phyloP scores from a whole-genome alignment of 225 moss, liverwort and hornwort genomes.

The Neckera pumila region DNA sequence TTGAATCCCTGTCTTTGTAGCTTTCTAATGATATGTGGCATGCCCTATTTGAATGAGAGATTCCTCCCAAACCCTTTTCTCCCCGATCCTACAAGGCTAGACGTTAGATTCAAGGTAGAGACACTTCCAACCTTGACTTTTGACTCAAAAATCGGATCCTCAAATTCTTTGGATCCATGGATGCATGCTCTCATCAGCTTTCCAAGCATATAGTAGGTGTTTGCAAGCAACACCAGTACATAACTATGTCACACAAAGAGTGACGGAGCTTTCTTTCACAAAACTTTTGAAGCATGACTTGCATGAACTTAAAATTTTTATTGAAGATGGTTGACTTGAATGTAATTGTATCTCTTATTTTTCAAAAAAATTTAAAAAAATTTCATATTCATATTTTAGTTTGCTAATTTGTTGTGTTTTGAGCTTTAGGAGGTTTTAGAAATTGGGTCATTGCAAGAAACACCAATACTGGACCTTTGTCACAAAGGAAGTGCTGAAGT shows the following conservation, averaged over 20 bases:
- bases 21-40: rapidly evolving
- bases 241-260: rapidly evolving
- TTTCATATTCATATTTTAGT: background rate
- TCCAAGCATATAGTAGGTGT: rapidly evolving
- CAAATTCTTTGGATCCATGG: rapidly evolving
- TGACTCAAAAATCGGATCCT: rapidly evolving
- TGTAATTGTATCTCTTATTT: background rate
- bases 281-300: background rate
- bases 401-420: background rate
- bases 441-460: no score
- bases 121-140: background rate
- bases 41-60: rapidly evolving
- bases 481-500: no score
- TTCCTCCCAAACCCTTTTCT: rapidly evolving
- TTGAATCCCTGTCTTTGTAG: background rate
- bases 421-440: rapidly evolving
- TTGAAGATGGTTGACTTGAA: background rate
- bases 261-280: rapidly evolving
- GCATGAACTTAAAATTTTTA: background rate
- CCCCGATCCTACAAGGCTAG: rapidly evolving
- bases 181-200: rapidly evolving
- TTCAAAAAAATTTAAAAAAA: no score
- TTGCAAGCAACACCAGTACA: background rate
- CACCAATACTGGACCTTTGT: no score
- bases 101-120: rapidly evolving